A percentile compares a stretch with the other conserved stretches of the same genome.
These are phyloP conservation scores for Discostella pseudostelligera DNA, from an alignment of 108 stramenopile genomes.

Conservation along the genomic window DNA sequence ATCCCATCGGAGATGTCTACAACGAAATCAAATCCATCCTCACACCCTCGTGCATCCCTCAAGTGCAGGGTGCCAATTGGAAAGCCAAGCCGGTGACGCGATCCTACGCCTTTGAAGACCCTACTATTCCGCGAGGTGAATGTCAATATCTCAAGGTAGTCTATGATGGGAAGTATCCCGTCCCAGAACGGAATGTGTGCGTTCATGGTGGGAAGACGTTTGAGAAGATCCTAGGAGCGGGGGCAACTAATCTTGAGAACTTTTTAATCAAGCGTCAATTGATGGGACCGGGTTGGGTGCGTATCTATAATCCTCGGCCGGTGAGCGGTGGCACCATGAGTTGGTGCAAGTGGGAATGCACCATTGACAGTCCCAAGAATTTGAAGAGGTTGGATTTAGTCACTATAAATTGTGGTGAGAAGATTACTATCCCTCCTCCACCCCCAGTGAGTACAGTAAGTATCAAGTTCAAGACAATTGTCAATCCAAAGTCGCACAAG, in stretches of 20 bases:
- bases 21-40: slow-evolving; percentile 69
- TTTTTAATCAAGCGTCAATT: slow-evolving; percentile 95
- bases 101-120: slow-evolving; percentile 94
- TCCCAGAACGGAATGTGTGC: slow-evolving; percentile 66
- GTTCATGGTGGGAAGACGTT: slow-evolving; percentile 77
- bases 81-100: slow-evolving; percentile 86
- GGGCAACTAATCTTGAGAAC: slow-evolving; percentile 85
- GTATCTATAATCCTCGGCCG: slow-evolving; percentile 67
- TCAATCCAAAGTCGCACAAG: slow-evolving; percentile 92
- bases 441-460: slow-evolving; percentile 87
- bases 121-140: slow-evolving; percentile 88
- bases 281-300: slow-evolving; percentile 98
- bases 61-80: slow-evolving; percentile 71
- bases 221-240: slow-evolving; percentile 86
- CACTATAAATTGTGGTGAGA: slow-evolving; percentile 13
- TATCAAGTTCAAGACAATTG: slow-evolving; percentile 94
- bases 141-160: slow-evolving; percentile 95
- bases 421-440: slow-evolving; percentile 50
- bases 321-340: slow-evolving; percentile 37
- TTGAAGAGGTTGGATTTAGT: slow-evolving; percentile 61
- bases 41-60: slow-evolving; percentile 79
- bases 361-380: slow-evolving; percentile 79
- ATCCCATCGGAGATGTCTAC: slow-evolving; percentile 80
- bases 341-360: slow-evolving; percentile 92
- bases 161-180: slow-evolving; percentile 89